Evolutionary conservation across 345 rosid species (phyloP), one percentile per base, ranked within the genome.

Genomic region (Bruguiera parviflora): DNA sequence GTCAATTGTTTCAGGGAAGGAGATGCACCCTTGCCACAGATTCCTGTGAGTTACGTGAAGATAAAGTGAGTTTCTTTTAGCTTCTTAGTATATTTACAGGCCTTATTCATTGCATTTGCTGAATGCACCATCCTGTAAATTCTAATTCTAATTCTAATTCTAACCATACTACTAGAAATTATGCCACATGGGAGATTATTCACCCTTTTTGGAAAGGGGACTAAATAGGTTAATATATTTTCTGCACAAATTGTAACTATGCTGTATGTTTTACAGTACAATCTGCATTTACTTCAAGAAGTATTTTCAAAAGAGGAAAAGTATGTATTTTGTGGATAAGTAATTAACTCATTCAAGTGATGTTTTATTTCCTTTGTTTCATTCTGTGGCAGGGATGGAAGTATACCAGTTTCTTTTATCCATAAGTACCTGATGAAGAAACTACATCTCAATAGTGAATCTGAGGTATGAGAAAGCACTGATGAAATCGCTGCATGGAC

Each of bases 341-440:
- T 2, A 31, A 37, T 35, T 19, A 31, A 71, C 52, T 71, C 16
- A 69, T 53, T 11, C 11, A 11, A 72, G 46, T 63, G 53, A 49
- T 56, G 31, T 57, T 47, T 63, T 55, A 29, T 55, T 22, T 20
- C 66, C 55, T 46, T 65, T 49, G 2, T 75, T 72, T 74, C 49
- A 8, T 43, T 68, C 47, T 37, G 8, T 82, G 71, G 63, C 73
- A 68, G 72, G 69, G 61, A 74, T 63, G 67, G 75, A 66, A 71
- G 47, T 46, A 51, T 61, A 61, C 73, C 73, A 16, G 69, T 76
- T 56, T 76, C 79, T 25, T 76, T 61, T 59, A 71, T 76, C 71
- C 79, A 71, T 49, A 76, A 76, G 72, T 76, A 76, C 72, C 72
- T 76, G 61, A 67, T 66, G 72, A 71, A 71, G 76, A 76, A 76